Evolutionary conservation across 495 filamentous ascomycete species (phyloP).

Genomic region (Neurospora sp.): DNA sequence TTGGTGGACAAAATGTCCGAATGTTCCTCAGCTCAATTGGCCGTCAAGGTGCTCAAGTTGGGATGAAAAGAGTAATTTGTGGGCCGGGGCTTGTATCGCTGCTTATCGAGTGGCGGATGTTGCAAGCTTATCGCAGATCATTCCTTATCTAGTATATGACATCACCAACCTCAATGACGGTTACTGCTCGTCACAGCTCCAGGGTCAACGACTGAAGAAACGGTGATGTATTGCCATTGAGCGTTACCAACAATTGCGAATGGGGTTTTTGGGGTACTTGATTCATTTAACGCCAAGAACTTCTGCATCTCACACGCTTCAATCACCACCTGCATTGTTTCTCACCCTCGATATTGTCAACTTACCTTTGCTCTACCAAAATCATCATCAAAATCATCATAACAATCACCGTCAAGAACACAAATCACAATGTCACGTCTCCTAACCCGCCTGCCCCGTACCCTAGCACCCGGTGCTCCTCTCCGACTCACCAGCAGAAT

Average conservation of each 20-base stretch:
- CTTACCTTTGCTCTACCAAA: background rate
- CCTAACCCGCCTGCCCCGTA: background rate
- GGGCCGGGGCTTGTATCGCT: background rate
- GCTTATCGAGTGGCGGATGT: background rate
- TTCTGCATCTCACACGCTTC: background rate
- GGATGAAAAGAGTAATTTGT: background rate
- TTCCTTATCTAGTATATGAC: background rate
- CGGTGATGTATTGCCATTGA: background rate
- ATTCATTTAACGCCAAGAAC: background rate
- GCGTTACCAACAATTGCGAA: background rate
- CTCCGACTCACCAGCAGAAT: background rate
- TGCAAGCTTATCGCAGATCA: background rate
- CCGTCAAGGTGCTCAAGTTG: background rate
- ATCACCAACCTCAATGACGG: background rate
- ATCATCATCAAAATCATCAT: background rate
- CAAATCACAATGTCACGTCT: background rate
- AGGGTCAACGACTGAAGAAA: background rate
- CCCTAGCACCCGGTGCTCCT: background rate
- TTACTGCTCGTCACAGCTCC: background rate
- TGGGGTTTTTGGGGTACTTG: background rate
- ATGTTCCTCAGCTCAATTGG: background rate
- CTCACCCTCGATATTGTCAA: background rate
- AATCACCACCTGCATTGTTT: background rate
- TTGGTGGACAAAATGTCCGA: background rate
- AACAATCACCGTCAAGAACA: background rate